Evolutionary conservation across 2,329 filamentous ascomycete species (phyloP).

Genomic region (Xylaria sp.): DNA sequence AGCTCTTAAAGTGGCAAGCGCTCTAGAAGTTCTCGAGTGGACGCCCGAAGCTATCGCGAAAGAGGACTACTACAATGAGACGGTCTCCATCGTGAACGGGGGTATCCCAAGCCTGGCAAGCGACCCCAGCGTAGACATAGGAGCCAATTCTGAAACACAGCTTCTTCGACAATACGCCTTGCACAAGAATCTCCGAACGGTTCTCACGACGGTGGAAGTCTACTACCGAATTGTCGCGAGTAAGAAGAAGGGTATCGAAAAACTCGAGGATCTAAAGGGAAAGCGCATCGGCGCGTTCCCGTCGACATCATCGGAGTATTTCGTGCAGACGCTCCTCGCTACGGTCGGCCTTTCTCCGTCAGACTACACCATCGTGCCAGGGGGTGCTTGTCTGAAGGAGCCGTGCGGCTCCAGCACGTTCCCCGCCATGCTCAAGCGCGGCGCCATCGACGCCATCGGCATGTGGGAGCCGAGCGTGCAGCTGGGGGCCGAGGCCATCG

Average conservation of each 20-base stretch:
- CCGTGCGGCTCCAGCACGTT: slow-evolving; percentile 49
- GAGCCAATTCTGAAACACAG: slow-evolving; percentile 52
- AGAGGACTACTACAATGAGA: slow-evolving; percentile 41
- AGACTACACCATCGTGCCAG: slow-evolving; percentile 48
- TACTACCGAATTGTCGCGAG: slow-evolving; percentile 51
- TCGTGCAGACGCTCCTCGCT: slow-evolving; percentile 48
- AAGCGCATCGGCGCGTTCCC: slow-evolving; percentile 50
- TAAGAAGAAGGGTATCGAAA: slow-evolving; percentile 44
- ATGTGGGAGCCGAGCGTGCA: slow-evolving; percentile 53
- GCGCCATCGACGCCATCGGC: slow-evolving; percentile 50
- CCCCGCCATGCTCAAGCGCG: slow-evolving; percentile 46
- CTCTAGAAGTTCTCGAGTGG: slow-evolving; percentile 42
- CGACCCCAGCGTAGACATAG: slow-evolving; percentile 48
- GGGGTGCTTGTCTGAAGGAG: slow-evolving; percentile 45
- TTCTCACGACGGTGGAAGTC: slow-evolving; percentile 51
- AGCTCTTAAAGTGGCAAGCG: slow-evolving; percentile 40
- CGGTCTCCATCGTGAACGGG: slow-evolving; percentile 45
- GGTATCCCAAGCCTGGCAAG: slow-evolving; percentile 49
- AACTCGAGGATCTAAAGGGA: slow-evolving; percentile 48
- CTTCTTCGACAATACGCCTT: slow-evolving; percentile 49
- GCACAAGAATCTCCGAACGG: slow-evolving; percentile 49
- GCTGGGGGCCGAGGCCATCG: slow-evolving; percentile 47
- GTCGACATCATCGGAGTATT: slow-evolving; percentile 51
- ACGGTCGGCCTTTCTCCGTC: slow-evolving; percentile 44
- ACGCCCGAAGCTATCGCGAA: slow-evolving; percentile 42